A percentile compares a stretch with the other conserved stretches of the same genome.
Evolutionary conservation across 805 yeast species (phyloP).

Genomic region (Starmerella sirachaensis): DNA sequence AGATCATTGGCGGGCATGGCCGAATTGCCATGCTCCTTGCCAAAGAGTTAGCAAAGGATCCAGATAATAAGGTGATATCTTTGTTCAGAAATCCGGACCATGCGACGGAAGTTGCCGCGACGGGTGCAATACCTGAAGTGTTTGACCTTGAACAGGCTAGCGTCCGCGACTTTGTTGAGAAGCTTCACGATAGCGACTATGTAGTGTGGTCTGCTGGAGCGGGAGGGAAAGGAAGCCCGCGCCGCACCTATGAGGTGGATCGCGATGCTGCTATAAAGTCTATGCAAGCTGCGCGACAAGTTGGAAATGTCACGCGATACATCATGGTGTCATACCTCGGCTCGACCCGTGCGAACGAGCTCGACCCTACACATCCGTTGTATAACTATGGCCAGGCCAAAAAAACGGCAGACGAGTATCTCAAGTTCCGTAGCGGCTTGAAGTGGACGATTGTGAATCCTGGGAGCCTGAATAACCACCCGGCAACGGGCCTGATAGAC

Average conservation of each 20-base stretch:
- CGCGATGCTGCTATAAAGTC: constrained; percentile 49
- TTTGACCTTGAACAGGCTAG: constrained; percentile 30
- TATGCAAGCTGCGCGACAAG: constrained; percentile 41
- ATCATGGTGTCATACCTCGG: constrained; percentile 45
- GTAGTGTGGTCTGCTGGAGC: constrained; percentile 55
- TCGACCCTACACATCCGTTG: constrained; percentile 33
- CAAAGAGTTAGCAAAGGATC: constrained; percentile 26
- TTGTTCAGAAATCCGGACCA: constrained; percentile 39
- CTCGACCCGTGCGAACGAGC: constrained; percentile 38
- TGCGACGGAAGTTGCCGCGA: constrained; percentile 29
- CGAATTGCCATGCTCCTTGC: constrained; percentile 42
- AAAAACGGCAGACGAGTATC: constrained; percentile 44
- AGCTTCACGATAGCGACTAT: constrained; percentile 39
- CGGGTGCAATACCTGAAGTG: constrained; percentile 31
- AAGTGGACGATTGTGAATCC: constrained; percentile 51
- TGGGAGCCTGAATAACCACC: constrained; percentile 34
- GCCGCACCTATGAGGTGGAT: constrained; percentile 40
- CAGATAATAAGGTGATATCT: constrained; percentile 30
- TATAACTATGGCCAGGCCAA: constrained; percentile 48
- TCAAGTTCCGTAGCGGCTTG: constrained; percentile 31
- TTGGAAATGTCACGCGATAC: constrained; percentile 35
- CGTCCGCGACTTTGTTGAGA: constrained; percentile 30
- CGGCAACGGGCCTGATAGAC: constrained; percentile 35
- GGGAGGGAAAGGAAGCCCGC: constrained; percentile 40
- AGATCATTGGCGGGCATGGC: constrained; percentile 52